phyloP scores from a whole-genome alignment of 2,329 filamentous ascomycete genomes.

The Tolypocladium cylindrosporum region DNA sequence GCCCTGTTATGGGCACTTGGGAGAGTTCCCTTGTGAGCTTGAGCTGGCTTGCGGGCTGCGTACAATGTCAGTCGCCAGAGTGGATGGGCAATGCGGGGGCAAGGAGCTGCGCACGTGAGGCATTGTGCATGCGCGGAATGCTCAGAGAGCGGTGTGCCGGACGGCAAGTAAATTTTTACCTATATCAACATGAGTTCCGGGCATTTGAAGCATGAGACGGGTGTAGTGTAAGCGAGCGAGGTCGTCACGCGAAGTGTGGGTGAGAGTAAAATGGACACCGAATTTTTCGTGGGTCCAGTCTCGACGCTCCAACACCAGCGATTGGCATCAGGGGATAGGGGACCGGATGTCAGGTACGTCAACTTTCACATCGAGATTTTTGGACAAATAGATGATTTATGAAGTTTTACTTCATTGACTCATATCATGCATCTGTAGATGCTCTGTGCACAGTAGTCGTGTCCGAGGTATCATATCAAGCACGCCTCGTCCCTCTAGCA shows the following conservation, averaged over 20 bases:
- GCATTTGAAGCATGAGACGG: not conserved
- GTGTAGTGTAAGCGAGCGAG: not conserved
- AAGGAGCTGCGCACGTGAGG: not conserved
- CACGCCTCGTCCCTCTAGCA: not conserved
- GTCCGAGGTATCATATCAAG: not conserved
- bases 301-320: not conserved
- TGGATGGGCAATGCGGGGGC: too few relatives aligned
- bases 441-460: slow-evolving; percentile 1
- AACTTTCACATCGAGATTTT: not conserved
- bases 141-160: not conserved
- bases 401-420: not conserved
- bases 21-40: slow-evolving; percentile 25
- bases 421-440: slow-evolving; percentile 3
- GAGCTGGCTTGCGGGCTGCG: slow-evolving; percentile 4
- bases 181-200: not conserved
- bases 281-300: not conserved
- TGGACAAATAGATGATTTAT: too few relatives aligned
- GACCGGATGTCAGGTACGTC: not conserved
- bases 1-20: slow-evolving; percentile 48
- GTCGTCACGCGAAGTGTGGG: not conserved
- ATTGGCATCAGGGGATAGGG: too few relatives aligned
- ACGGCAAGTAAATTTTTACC: not conserved
- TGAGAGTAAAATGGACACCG: not conserved
- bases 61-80: too few relatives aligned
- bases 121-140: not conserved